Conservation (phyloP, 2,329 filamentous ascomycete genomes). For the Cryphonectria parasitica region DNA sequence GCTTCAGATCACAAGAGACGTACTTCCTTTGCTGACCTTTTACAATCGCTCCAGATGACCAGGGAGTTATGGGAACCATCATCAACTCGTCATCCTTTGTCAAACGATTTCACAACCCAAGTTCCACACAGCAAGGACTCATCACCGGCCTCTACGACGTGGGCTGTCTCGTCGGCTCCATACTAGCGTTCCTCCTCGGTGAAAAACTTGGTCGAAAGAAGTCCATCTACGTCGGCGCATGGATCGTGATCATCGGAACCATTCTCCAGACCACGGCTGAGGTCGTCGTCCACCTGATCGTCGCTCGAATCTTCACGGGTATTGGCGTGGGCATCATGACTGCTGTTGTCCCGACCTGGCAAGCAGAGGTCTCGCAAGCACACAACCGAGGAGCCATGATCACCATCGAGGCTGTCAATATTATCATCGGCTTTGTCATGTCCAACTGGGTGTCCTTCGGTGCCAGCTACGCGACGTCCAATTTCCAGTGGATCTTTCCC, state of each 20-base stretch:
- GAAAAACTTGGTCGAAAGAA: conserved; percentile 12
- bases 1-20: neutral
- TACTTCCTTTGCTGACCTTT: neutral
- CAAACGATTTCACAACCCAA: conserved; percentile 13
- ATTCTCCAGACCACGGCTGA: conserved; percentile 13
- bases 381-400: conserved; percentile 18
- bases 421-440: conserved; percentile 15
- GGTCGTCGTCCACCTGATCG: conserved; percentile 15
- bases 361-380: conserved; percentile 16
- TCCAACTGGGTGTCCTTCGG: conserved; percentile 20
- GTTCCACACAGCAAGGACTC: conserved; percentile 11
- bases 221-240: conserved; percentile 17
- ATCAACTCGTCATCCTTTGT: conserved; percentile 15
- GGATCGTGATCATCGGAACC: conserved; percentile 15
- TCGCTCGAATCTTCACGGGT: conserved; percentile 14
- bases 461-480: conserved; percentile 6
- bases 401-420: conserved; percentile 17
- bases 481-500: conserved; percentile 16
- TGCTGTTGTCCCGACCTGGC: conserved; percentile 16
- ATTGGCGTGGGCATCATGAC: conserved; percentile 19
- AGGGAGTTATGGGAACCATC: conserved; percentile 23
- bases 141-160: conserved; percentile 20
- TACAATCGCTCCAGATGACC: conserved; percentile 9
- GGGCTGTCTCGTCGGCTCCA: conserved; percentile 8
- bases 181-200: conserved; percentile 11